Conservation (phyloP, 2,329 filamentous ascomycete species). For the Venturia nashicola region DNA sequence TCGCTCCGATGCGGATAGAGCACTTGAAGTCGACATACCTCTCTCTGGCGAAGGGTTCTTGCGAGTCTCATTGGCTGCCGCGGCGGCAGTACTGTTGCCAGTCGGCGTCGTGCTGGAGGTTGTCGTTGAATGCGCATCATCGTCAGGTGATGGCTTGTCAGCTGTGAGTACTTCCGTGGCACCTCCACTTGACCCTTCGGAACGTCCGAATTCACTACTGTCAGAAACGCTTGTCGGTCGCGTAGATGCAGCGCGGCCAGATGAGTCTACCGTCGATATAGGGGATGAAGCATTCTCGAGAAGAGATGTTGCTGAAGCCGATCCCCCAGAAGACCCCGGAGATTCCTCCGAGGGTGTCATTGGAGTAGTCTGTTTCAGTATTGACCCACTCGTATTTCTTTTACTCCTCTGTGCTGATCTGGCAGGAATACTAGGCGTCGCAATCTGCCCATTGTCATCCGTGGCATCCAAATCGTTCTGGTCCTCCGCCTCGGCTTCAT, state of each 20-base stretch:
- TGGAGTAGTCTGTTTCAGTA: neutral
- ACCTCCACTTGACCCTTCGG: neutral
- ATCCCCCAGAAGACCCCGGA: neutral
- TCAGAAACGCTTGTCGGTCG: slow-evolving; percentile 6
- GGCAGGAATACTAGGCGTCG: neutral
- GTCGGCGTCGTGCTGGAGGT: neutral
- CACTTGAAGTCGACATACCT: neutral
- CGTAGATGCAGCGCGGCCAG: slow-evolving; percentile 1
- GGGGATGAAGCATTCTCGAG: slow-evolving; percentile 5
- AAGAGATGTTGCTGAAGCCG: neutral
- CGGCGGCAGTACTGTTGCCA: neutral
- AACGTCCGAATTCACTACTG: neutral
- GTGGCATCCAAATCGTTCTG: neutral
- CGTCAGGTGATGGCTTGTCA: neutral
- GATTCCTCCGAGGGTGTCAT: neutral
- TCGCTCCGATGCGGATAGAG: neutral
- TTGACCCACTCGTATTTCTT: neutral
- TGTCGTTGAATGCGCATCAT: neutral
- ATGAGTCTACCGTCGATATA: slow-evolving; percentile 1
- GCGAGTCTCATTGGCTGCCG: neutral
- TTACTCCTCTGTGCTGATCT: neutral
- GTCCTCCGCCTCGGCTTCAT: neutral
- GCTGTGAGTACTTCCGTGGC: neutral
- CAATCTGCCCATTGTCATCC: neutral
- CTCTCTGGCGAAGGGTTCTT: neutral